Evolutionary conservation across 2,329 filamentous ascomycete species (phyloP), one percentile per base, ranked within the genome.

Genomic region (Zelopaecilomyces penicillatus): DNA sequence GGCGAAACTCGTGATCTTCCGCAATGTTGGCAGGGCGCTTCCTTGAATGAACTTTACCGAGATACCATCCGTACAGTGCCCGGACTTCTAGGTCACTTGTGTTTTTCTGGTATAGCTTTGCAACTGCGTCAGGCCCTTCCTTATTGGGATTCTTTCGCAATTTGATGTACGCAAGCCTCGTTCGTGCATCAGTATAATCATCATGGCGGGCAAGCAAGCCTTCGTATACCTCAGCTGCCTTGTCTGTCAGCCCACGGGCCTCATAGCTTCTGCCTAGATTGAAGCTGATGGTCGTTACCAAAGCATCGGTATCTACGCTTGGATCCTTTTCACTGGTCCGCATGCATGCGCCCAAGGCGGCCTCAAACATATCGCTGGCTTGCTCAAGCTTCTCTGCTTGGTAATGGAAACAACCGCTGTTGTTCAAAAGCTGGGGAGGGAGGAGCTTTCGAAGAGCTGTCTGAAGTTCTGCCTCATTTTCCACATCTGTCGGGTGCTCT

Each of bases 251-350:
- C 32, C 85, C 83, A 43, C 87, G 82, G 1, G 87, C 83, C 68
- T 98, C 93, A 57, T 96, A 96, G 46, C 89, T 95, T 46, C 93
- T 80, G 29, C 86, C 93, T 35, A 98, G 79, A 58, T 97, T 98
- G 74, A 93, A 98, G 61, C 88, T 95, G 62, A 98, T 95, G 3
- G 90, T 95, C 1, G 91, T 95, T 28, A 97, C 84, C 4, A 98
- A 74, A 10, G 89, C 88, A 65, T 98, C 93, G 0, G 84, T 90
- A 60, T 97, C 93, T 50, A 83, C 76, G 1, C 80, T 78, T 42
- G 83, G 77, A 36, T 89, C 84, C 55, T 80, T 83, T 56, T 88
- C 83, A 39, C 82, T 80, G 50, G 88, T 83, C 55, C 85, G 85
- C 55, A 94, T 82, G 59, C 90, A 96, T 11, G 91, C 87, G 50